Base-by-base conservation (phyloP, 2,329 filamentous ascomycete species). In the Dactylella cylindrospora region DNA sequence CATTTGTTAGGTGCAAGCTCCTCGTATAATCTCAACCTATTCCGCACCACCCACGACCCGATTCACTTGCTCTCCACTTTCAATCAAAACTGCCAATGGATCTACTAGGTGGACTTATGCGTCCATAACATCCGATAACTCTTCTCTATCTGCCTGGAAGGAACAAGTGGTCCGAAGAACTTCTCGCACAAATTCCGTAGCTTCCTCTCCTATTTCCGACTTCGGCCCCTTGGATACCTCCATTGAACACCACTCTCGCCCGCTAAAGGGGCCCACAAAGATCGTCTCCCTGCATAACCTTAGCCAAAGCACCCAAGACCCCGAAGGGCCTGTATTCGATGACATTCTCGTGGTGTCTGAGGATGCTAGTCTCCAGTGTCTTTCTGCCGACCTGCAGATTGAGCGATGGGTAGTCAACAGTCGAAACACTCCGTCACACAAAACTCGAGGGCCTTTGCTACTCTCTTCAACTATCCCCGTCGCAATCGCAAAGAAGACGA, bases 291-390 rank as follows among this genome's bases (percentile, higher is more conserved):
- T 62, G 17, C 57, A 62, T 29, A 62, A 26, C 19, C 31, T 62
- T 13, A 3, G 43, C 26, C 31, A 25, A 10, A 50, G 38, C 32
- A 49, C 8, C 13, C 13, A 49, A 15, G 44, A 12, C 7, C 40
- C 19, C 23, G 44, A 36, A n/a, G 45, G 36, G 3, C 3, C 39
- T 12, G 17, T 15, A 5, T 40, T 44, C 15, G 51, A 64, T 28
- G 59, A 62, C 23, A 29, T 64, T 8, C 59, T 64, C n/a, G 59
- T 57, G n/a, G 40, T 64, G 13, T 64, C 45, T 13, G 59, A 64
- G 19, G 59, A 64, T 51, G 50, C 51, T 13, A 55, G 45, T 23
- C 41, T 64, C 31, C 44, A 64, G 28, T 64, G 59, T 23, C 50
- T 64, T 5, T 64, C 59, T n/a, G 44, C 59, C 10, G 59, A 64